phyloP scores from a whole-genome alignment of 495 filamentous ascomycete species.

The Xylaria intraflava region DNA sequence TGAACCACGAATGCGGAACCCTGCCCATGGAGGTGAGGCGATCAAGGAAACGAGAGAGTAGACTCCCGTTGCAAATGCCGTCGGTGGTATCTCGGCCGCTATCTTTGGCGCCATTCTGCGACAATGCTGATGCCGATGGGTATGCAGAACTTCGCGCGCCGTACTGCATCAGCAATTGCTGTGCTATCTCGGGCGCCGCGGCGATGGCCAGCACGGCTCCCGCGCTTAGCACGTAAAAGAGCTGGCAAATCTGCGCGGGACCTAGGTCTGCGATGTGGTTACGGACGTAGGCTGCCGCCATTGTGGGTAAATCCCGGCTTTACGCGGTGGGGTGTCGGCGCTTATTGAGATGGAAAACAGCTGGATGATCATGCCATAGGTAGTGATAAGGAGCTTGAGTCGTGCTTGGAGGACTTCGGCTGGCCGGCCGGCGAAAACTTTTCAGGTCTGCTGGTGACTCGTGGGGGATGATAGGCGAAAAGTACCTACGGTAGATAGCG shows the following conservation, averaged over 20 bases:
- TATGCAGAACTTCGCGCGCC: constrained; percentile 33
- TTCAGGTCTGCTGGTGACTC: too few relatives aligned
- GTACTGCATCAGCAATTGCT: constrained; percentile 40
- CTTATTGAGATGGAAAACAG: too few relatives aligned
- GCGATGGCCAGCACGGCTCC: constrained; percentile 33
- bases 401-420: too few relatives aligned
- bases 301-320: neutral
- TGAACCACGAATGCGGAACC: constrained; percentile 85
- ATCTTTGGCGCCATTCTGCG: neutral
- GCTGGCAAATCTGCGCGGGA: constrained; percentile 39
- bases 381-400: too few relatives aligned
- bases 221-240: constrained; percentile 40
- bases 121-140: neutral
- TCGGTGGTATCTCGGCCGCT: neutral
- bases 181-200: constrained; percentile 31
- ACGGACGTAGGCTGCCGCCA: constrained; percentile 4
- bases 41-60: constrained; percentile 23
- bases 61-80: neutral
- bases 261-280: constrained; percentile 11
- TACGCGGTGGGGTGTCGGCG: too few relatives aligned
- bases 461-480: too few relatives aligned
- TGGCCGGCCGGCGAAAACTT: too few relatives aligned
- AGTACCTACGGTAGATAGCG: too few relatives aligned
- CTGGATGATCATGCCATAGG: neutral
- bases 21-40: constrained; percentile 32